Conservation (phyloP, 2,329 filamentous ascomycete species). For the Arthrobotrys conoides region DNA sequence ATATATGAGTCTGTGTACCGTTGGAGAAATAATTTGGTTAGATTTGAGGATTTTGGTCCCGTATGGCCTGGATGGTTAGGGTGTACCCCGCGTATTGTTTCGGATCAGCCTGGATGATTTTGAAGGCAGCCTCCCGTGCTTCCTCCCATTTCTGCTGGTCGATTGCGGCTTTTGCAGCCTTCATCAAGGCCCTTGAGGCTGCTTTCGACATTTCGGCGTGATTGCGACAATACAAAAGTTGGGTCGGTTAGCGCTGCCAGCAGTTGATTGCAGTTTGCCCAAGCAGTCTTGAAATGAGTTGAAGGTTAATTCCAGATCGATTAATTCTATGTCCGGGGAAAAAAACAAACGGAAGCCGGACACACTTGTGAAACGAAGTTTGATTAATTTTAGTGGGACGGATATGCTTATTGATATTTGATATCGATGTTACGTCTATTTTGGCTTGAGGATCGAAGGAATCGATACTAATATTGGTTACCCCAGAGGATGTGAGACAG, state of each 20-base stretch:
- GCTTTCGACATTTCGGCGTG: conserved; percentile 54
- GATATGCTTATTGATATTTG: not conserved
- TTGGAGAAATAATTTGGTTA: conserved; percentile 41
- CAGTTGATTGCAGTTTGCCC: conserved; percentile 10
- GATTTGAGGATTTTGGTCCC: conserved; percentile 3
- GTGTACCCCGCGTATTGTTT: conserved; percentile 75
- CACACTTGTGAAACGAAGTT: conserved; percentile 5
- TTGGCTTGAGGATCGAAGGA: not conserved
- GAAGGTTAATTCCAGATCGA: not conserved
- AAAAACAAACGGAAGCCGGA: conserved; percentile 3
- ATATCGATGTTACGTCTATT: not conserved
- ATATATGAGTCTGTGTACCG: conserved; percentile 78
- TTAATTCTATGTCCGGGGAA: not conserved
- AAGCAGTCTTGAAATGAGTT: not conserved
- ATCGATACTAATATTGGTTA: not conserved
- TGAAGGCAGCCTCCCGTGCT: conserved; percentile 78
- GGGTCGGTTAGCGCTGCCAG: conserved; percentile 1
- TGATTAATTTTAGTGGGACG: not conserved
- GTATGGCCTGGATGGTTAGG: conserved; percentile 39
- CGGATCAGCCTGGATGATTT: conserved; percentile 79
- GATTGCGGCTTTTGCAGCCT: conserved; percentile 83
- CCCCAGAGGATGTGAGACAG: not conserved
- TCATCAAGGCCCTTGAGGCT: conserved; percentile 70
- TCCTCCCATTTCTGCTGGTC: conserved; percentile 84
- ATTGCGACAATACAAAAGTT: conserved; percentile 27